Percentiles rank a stretch among this genome's conserved stretches.
phyloP scores from a whole-genome alignment of 441 rosid species.

The Breynia disticha region DNA sequence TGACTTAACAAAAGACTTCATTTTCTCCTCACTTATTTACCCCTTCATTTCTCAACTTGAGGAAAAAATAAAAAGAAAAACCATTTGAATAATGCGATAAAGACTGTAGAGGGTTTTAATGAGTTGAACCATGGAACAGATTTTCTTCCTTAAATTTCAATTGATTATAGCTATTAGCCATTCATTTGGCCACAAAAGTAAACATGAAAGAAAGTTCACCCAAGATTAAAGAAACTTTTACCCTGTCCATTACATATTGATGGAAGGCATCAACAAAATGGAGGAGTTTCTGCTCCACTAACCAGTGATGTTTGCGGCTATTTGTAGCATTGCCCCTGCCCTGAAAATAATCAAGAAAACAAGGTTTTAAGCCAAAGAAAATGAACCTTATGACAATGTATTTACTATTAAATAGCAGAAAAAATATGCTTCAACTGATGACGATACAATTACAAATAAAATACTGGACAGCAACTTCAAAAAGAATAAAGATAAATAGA shows the following conservation, averaged over 20 bases:
- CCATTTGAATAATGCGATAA: no score
- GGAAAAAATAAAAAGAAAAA: no score
- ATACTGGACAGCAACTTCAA: no score
- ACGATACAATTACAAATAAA: no score
- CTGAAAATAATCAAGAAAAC: constrained; percentile 25
- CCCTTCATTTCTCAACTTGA: no score
- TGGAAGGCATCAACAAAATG: constrained; percentile 98
- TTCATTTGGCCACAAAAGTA: constrained; percentile 1
- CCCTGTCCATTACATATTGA: constrained; percentile 99
- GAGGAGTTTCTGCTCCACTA: constrained; percentile 94
- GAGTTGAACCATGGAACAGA: no score
- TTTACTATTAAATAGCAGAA: not conserved
- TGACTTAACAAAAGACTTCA: no score
- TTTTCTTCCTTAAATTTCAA: no score
- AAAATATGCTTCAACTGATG: constrained; percentile 1
- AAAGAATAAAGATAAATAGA: not conserved
- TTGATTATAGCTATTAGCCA: no score
- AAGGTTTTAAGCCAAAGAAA: not conserved
- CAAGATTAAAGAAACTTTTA: constrained; percentile 25
- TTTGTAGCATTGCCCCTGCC: constrained; percentile 52
- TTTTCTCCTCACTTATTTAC: no score
- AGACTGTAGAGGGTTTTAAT: no score
- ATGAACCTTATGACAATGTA: not conserved
- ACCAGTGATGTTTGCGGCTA: constrained; percentile 70
- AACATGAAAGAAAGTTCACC: not conserved